Base-by-base conservation (phyloP, 257 asterid species). In the Handroanthus guayacan region DNA sequence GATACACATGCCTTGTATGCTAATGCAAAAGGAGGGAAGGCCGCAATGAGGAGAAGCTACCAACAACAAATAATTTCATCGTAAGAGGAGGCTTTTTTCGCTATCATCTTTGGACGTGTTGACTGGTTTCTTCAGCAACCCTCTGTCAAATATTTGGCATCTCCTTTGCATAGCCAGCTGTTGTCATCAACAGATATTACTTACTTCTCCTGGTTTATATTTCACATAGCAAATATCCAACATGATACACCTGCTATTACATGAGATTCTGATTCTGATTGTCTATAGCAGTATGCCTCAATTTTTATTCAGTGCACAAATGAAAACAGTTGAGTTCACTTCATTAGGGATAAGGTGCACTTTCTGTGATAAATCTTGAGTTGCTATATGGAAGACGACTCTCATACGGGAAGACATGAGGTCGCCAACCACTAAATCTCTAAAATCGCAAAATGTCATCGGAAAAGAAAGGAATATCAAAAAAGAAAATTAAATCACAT, bases 121-220 rank as follows among this genome's bases (percentile, higher is more conserved):
- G 86, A 69, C 92, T 85, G 55, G 99, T 89, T 95, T 95, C 96
- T 75, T 89, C 89, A 16, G 97, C 97, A 73, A 95, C 97, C 5
- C 87, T 77, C 71, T 86, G 94, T 98, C 99, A 95, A 62, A 93
- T 96, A 12, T 57, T 83, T 7, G 96, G 96, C 91, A 91, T 91
- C 90, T 93, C 91, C 85, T 93, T 97, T 38, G 98, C 97, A 81
- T 93, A 93, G 70, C 98, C 98, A 47, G 91, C 97, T 93, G 96
- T 55, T 71, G 69, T 82, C 41, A 79, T 56, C 67, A 75, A 70
- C 16, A 51, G 14, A 12, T 57, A 55, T 74, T 41, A 74, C n/a
- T 70, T 41, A 74, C n/a, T 72, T 41, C 41, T 68, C 74, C 52
- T 20, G 9, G n/a, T 2, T 69, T 7, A 51, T 34, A 36, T 69